These are phyloP conservation scores for Colletotrichum graminicola DNA, from an alignment of 2,329 filamentous ascomycete species.

Conservation along the genomic window DNA sequence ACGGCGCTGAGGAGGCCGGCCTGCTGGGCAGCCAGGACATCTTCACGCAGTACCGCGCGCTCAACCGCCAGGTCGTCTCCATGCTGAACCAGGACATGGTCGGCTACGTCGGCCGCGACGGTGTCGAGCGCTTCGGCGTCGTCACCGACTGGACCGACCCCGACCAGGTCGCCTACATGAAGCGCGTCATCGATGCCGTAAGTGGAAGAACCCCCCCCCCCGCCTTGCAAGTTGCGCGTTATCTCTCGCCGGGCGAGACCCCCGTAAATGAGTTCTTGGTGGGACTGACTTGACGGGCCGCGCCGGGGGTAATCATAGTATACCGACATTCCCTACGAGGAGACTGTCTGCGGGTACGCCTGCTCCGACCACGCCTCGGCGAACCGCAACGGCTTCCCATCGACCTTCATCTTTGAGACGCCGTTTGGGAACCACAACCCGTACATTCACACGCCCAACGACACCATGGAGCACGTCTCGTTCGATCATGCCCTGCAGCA, in stretches of 20 bases:
- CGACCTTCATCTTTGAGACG: conserved; percentile 74
- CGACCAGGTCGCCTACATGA: conserved; percentile 53
- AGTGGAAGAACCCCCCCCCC: neutral
- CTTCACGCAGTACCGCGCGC: conserved; percentile 53
- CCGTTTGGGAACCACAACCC: conserved; percentile 72
- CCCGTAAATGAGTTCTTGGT: no score
- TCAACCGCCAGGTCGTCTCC: conserved; percentile 52
- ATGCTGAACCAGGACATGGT: conserved; percentile 62
- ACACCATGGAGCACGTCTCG: conserved; percentile 76
- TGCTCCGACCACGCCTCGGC: conserved; percentile 79
- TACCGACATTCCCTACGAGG: conserved; percentile 55
- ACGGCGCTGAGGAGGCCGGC: conserved; percentile 84
- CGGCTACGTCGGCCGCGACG: conserved; percentile 52
- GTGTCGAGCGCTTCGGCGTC: conserved; percentile 52
- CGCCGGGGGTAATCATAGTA: conserved; percentile 44
- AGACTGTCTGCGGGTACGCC: conserved; percentile 66
- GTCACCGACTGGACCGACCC: conserved; percentile 56
- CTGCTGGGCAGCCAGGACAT: conserved; percentile 77
- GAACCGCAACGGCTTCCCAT: conserved; percentile 74
- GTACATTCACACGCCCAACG: conserved; percentile 80
- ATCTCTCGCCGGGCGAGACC: no score
- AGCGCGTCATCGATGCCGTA: conserved; percentile 50
- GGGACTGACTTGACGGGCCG: no score
- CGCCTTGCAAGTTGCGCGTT: no score
- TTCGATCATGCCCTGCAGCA: conserved; percentile 77